These are phyloP conservation scores for Calcarisporium arbuscula DNA, from an alignment of 2,329 filamentous ascomycete species.

Conservation along the genomic window DNA sequence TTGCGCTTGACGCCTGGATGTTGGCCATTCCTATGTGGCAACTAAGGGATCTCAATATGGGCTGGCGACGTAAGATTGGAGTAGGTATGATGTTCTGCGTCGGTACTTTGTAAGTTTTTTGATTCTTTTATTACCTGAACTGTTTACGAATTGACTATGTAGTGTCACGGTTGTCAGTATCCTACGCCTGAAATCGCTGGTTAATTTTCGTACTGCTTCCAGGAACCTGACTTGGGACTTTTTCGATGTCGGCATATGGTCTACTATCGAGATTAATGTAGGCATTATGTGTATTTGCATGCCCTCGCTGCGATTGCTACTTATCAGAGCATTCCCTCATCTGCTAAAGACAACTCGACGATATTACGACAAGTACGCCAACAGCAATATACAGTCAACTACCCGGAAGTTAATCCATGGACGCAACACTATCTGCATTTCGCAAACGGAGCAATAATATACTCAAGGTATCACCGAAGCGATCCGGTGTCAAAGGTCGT, in stretches of 20 bases:
- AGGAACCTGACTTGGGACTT: conserved; percentile 19
- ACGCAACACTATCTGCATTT: too few relatives aligned
- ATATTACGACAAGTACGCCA: too few relatives aligned
- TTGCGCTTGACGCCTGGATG: conserved; percentile 32
- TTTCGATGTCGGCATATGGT: conserved; percentile 18
- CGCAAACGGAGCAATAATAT: too few relatives aligned
- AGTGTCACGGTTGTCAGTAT: conserved; percentile 19
- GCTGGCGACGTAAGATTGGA: conserved; percentile 30
- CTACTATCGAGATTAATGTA: conserved; percentile 19
- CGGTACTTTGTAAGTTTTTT: conserved; percentile 25
- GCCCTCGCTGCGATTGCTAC: conserved; percentile 17
- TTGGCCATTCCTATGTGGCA: conserved; percentile 31
- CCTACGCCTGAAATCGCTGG: conserved; percentile 14
- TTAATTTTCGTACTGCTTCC: conserved; percentile 13
- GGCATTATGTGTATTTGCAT: conserved; percentile 22
- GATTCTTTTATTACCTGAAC: background rate
- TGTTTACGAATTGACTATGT: conserved; percentile 1
- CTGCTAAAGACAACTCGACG: too few relatives aligned
- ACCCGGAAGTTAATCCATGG: too few relatives aligned
- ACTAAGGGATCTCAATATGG: conserved; percentile 21
- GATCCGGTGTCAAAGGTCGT: too few relatives aligned
- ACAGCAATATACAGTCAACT: conserved; percentile 9
- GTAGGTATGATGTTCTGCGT: conserved; percentile 33
- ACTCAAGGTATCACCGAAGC: too few relatives aligned
- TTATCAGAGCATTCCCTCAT: conserved; percentile 9